A percentile compares a stretch with the other conserved stretches of the same genome.
phyloP scores from a whole-genome alignment of 495 filamentous ascomycete species.

The Penicillium longicatenatum region DNA sequence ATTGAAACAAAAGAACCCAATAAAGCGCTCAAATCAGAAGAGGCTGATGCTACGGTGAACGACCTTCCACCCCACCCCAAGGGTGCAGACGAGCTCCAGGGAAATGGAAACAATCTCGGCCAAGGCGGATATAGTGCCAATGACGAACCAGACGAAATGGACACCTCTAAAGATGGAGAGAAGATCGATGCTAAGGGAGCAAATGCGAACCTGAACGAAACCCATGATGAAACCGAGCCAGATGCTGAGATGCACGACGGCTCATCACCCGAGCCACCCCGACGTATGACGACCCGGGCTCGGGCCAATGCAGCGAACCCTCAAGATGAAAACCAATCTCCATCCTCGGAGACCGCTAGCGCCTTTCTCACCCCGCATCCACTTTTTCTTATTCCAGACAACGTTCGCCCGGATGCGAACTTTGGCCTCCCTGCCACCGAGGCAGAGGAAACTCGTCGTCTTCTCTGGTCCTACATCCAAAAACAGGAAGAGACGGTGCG shows the following conservation, averaged over 20 bases:
- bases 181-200: slow-evolving; percentile 9
- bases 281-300: slow-evolving; percentile 70
- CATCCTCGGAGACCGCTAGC: slow-evolving; percentile 51
- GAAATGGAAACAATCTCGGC: background rate
- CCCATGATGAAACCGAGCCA: slow-evolving; percentile 27
- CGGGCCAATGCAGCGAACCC: slow-evolving; percentile 57
- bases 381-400: slow-evolving; percentile 75
- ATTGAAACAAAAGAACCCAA: slow-evolving; percentile 14
- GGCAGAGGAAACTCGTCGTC: slow-evolving; percentile 83
- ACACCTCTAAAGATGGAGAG: slow-evolving; percentile 15
- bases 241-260: slow-evolving; percentile 45
- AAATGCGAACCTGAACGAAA: slow-evolving; percentile 6
- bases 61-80: slow-evolving; percentile 40
- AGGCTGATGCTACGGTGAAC: slow-evolving; percentile 39
- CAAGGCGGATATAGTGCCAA: slow-evolving; percentile 2
- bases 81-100: slow-evolving; percentile 14
- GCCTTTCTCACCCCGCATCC: slow-evolving; percentile 69
- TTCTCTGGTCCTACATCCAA: slow-evolving; percentile 85
- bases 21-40: slow-evolving; percentile 42
- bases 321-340: slow-evolving; percentile 31
- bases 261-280: slow-evolving; percentile 47
- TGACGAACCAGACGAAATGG: slow-evolving; percentile 14
- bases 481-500: slow-evolving; percentile 95
- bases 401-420: slow-evolving; percentile 72
- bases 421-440: slow-evolving; percentile 77